A percentile compares a stretch with the other conserved stretches of the same genome.
Evolutionary conservation across 768 basidiomycete genomes (phyloP).

Genomic region (Leccinum subgranulosum): DNA sequence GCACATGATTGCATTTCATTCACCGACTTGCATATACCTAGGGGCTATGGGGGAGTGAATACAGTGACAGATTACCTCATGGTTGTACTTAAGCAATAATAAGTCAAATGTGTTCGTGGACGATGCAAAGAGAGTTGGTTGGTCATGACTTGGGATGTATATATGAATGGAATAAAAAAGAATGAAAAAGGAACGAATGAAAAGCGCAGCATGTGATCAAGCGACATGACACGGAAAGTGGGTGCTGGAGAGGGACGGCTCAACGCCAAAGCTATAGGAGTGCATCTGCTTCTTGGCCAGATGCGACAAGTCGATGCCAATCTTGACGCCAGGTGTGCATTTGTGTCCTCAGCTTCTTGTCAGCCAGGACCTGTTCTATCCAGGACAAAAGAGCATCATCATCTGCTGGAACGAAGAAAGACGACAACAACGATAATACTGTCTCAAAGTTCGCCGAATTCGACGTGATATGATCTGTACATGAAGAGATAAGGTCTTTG

Average conservation of each 20-base stretch:
- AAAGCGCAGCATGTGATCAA: slow-evolving; percentile 1
- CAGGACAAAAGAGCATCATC: slow-evolving; percentile 81
- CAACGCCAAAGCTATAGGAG: slow-evolving; percentile 43
- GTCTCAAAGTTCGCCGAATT: slow-evolving; percentile 85
- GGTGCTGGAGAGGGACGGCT: background rate
- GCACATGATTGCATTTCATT: slow-evolving; percentile 9
- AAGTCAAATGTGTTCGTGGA: slow-evolving; percentile 11
- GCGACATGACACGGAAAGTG: slow-evolving; percentile 2
- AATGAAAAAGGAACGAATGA: background rate
- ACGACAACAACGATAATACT: slow-evolving; percentile 84
- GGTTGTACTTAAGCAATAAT: slow-evolving; percentile 20
- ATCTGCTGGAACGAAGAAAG: slow-evolving; percentile 91
- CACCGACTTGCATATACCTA: slow-evolving; percentile 12
- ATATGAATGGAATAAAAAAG: slow-evolving; percentile 24
- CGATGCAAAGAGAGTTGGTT: slow-evolving; percentile 17
- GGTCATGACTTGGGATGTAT: slow-evolving; percentile 16
- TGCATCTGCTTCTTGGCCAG: slow-evolving; percentile 59
- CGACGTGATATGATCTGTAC: slow-evolving; percentile 78
- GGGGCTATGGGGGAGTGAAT: slow-evolving; percentile 13
- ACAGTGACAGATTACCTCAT: slow-evolving; percentile 24
- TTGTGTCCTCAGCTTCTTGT: slow-evolving; percentile 64
- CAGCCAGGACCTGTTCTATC: slow-evolving; percentile 59
- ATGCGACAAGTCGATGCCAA: slow-evolving; percentile 69
- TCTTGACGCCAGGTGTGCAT: slow-evolving; percentile 78
- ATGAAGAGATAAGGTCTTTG: slow-evolving; percentile 3